phyloP scores from a whole-genome alignment of 305 asterid genomes.

The Fraxinus baroniana region DNA sequence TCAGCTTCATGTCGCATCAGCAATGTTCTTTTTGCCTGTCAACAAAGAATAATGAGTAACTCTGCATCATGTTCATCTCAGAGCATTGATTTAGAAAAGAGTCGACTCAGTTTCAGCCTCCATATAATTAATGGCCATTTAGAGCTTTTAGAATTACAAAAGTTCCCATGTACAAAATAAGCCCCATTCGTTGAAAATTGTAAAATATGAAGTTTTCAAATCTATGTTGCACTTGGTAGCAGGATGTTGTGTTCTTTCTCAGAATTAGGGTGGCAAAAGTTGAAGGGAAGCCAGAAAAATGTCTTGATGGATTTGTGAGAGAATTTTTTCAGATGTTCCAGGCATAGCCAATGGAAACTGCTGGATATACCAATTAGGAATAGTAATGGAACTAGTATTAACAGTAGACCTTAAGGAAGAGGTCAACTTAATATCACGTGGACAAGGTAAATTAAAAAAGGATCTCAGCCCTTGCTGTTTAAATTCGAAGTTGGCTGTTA shows the following conservation, averaged over 20 bases:
- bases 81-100: background rate
- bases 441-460: background rate
- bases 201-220: background rate
- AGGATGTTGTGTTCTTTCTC: background rate
- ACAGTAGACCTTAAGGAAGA: background rate
- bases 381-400: background rate
- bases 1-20: slow-evolving; percentile 99
- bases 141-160: background rate
- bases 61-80: slow-evolving; percentile 8
- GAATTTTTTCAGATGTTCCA: background rate
- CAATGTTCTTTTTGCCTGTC: slow-evolving; percentile 87
- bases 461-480: background rate
- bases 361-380: background rate
- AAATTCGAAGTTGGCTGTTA: background rate
- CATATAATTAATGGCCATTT: background rate
- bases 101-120: background rate
- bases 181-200: background rate
- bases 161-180: background rate
- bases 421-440: background rate
- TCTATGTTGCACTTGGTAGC: background rate
- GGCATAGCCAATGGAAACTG: background rate
- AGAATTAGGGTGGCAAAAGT: background rate
- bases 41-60: slow-evolving; percentile 19
- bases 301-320: background rate
- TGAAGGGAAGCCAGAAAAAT: background rate